Percentiles rank a stretch among this genome's conserved stretches.
phyloP scores from a whole-genome alignment of 148 eudicot genomes.

The Rhododendron molle region DNA sequence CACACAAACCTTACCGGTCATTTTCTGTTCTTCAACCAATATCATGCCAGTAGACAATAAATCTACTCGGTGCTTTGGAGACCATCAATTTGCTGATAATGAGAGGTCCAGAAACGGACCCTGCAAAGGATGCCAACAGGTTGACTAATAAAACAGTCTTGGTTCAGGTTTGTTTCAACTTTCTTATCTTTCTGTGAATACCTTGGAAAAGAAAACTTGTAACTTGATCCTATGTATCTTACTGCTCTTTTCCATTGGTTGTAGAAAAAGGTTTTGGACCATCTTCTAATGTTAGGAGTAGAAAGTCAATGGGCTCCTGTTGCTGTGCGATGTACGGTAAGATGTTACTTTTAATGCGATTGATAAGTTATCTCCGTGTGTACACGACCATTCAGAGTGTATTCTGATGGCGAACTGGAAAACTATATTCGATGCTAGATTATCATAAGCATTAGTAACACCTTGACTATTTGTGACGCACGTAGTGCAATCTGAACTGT shows the following conservation, averaged over 20 bases:
- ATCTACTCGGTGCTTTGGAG: conserved; percentile 88
- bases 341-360: conserved; percentile 6
- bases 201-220: neutral
- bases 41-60: conserved; percentile 84
- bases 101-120: conserved; percentile 56
- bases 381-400: neutral
- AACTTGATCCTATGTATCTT: neutral
- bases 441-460: neutral
- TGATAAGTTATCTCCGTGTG: neutral
- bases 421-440: neutral
- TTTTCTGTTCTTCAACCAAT: conserved; percentile 22
- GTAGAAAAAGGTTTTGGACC: conserved; percentile 75
- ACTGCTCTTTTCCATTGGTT: conserved; percentile 12
- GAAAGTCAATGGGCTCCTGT: conserved; percentile 99
- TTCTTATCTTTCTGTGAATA: neutral
- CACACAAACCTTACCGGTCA: conserved; percentile 26
- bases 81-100: conserved; percentile 68
- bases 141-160: conserved; percentile 78
- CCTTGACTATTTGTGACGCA: neutral
- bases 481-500: neutral
- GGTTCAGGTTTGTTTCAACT: conserved; percentile 72
- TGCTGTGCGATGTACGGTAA: conserved; percentile 83
- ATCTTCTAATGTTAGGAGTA: conserved; percentile 83
- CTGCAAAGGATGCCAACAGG: conserved; percentile 57
- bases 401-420: neutral